Conservation (phyloP, 1,139 yeast species). For the Diutina scorzettiae region DNA sequence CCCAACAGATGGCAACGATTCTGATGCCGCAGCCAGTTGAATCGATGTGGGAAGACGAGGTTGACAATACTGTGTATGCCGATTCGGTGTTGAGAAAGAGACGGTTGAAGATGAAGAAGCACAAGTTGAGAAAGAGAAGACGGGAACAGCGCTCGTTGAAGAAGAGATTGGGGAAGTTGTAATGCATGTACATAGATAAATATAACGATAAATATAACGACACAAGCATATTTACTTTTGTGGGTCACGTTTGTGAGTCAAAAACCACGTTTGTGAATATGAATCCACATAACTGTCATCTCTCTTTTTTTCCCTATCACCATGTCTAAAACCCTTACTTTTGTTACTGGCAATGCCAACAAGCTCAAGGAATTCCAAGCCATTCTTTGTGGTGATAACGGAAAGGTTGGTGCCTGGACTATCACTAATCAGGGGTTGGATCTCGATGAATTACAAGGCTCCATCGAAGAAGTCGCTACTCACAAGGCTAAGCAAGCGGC, state of each 20-base stretch:
- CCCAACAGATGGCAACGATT: background rate
- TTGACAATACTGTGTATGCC: conserved; percentile 22
- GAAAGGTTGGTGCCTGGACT: conserved; percentile 37
- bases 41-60: background rate
- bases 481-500: conserved; percentile 81
- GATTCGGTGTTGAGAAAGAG: conserved; percentile 61
- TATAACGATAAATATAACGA: background rate
- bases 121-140: conserved; percentile 64
- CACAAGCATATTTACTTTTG: no score
- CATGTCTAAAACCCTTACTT: conserved; percentile 28
- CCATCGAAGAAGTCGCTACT: conserved; percentile 68
- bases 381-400: conserved; percentile 34
- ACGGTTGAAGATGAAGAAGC: conserved; percentile 63
- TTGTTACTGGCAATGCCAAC: conserved; percentile 82
- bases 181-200: conserved; percentile 2
- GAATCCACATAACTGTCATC: no score
- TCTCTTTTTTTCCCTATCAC: background rate
- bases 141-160: conserved; percentile 46
- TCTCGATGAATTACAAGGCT: conserved; percentile 83
- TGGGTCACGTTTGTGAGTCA: no score
- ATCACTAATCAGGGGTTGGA: conserved; percentile 59
- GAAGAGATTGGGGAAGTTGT: conserved; percentile 40
- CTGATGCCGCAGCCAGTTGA: background rate
- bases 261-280: no score
- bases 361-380: conserved; percentile 76